These are phyloP conservation scores for Lachancea lanzarotensis DNA, from an alignment of 805 yeast genomes.

Conservation along the genomic window DNA sequence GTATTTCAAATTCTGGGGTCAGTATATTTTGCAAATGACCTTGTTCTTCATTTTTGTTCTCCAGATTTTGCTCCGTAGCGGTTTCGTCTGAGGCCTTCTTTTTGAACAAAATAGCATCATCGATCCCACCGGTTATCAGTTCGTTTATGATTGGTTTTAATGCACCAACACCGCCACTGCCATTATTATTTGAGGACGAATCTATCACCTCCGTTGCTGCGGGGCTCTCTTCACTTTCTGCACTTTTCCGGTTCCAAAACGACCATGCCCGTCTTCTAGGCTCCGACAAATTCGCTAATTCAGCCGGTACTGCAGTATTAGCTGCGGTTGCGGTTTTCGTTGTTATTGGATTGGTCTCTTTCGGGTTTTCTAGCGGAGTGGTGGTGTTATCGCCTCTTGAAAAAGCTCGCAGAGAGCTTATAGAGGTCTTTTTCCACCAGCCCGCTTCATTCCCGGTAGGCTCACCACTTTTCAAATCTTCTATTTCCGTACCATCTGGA, in stretches of 20 bases:
- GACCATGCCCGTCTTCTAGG: constrained; percentile 19
- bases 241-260: constrained; percentile 16
- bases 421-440: constrained; percentile 13
- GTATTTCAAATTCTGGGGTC: constrained; percentile 27
- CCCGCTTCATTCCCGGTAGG: not conserved
- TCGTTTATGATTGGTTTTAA: constrained; percentile 8
- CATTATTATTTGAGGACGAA: not conserved
- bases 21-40: constrained; percentile 23
- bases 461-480: not conserved
- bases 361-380: not conserved
- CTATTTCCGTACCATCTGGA: not conserved
- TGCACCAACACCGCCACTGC: not conserved
- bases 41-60: constrained; percentile 12
- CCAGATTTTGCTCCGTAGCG: constrained; percentile 8
- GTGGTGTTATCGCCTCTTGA: not conserved
- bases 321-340: not conserved
- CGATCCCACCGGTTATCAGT: constrained; percentile 6
- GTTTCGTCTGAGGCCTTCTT: constrained; percentile 14
- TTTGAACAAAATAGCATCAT: constrained; percentile 20
- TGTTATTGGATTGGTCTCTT: not conserved
- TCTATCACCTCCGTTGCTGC: constrained; percentile 5
- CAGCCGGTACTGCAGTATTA: not conserved
- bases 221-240: constrained; percentile 1
- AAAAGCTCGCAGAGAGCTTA: constrained; percentile 5
- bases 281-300: not conserved